Evolutionary conservation across 257 asterid genomes (phyloP), one percentile per base, ranked within the genome.

Genomic region (Solanum medicagineum): DNA sequence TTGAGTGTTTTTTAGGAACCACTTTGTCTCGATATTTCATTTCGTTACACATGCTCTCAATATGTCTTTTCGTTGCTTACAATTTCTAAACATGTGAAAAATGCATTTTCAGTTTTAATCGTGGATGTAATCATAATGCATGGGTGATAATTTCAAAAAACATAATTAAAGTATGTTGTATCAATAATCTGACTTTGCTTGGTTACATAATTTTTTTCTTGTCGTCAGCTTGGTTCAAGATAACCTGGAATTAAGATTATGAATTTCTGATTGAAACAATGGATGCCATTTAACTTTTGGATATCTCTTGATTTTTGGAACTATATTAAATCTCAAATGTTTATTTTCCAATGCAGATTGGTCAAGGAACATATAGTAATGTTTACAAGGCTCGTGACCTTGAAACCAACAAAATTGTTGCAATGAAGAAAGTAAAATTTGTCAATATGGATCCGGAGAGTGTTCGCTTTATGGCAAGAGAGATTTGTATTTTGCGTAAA

Each of bases 301-400:
- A 24, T 5, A 24, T 49, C 62, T 15, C 40, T 77, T 10, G 20
- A 49, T 24, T 24, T 24, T 77, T 77, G 63, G 82, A 24, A 77
- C 45, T 8, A 32, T 51, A 32, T 26, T 77, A 77, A 77, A 13
- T 22, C 45, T 42, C 45, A 51, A 5, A 77, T 26, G 65, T 26
- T 24, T 26, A 15, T 77, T 51, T 16, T 53, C 83, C 65, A 51
- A 32, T 85, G 87, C 71, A 85, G 87, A 81, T 85, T 81, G 87
- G 87, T 70, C 87, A 85, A 81, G 87, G 87, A 71, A 85, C 87
- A 26, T 85, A 85, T 55, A 85, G 85, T 29, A 85, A 77, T 68
- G 87, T 85, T 56, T 85, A 85, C 65, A 69, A 36, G 70, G 87
- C 85, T 15, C 82, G 81, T 19, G 85, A 85, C 65, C 87, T 85